These are phyloP conservation scores for Fraxinus greggii DNA, from an alignment of 305 asterid genomes.

Conservation along the genomic window DNA sequence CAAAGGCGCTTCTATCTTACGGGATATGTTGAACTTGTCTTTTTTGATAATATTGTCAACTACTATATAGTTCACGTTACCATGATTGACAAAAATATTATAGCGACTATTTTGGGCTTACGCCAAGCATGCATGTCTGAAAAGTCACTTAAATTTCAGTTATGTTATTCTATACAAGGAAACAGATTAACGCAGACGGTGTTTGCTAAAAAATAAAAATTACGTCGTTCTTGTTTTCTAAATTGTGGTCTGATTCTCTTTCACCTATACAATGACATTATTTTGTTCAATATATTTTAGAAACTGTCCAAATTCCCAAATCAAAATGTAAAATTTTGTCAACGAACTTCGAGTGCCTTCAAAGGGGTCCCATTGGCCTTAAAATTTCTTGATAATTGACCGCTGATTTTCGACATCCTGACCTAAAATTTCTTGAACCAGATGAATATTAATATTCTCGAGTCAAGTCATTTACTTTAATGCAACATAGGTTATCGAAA, in stretches of 20 bases:
- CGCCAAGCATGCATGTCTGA: constrained; percentile 16
- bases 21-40: too few relatives aligned
- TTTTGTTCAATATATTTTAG: neutral
- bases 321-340: neutral
- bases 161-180: neutral
- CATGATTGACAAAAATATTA: neutral
- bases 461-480: neutral
- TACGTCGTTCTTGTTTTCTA: neutral
- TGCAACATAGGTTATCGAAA: neutral
- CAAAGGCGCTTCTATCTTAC: neutral
- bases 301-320: neutral
- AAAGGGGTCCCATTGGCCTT: neutral
- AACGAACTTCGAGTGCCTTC: neutral
- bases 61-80: neutral
- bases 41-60: too few relatives aligned
- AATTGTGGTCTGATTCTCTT: neutral
- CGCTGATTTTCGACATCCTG: neutral
- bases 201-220: neutral
- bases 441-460: neutral
- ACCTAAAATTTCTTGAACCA: neutral
- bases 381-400: neutral
- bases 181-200: neutral
- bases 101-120: neutral
- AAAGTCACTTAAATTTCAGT: neutral
- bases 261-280: neutral